A percentile compares a stretch with the other conserved stretches of the same genome.
Conservation (phyloP, 345 rosid genomes). For the Euphorbia peplus region DNA sequence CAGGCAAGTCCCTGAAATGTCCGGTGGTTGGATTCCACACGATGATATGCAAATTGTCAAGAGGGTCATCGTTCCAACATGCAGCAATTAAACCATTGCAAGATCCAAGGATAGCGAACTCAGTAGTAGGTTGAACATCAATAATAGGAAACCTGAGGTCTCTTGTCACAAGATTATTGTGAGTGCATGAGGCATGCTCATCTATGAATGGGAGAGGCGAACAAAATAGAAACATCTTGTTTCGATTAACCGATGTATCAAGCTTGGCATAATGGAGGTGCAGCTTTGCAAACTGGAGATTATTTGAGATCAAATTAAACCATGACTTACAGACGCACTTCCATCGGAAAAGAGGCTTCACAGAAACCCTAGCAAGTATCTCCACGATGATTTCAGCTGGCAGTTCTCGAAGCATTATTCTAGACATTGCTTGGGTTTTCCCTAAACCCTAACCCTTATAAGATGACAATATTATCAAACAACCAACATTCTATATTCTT, state of each 20-base stretch:
- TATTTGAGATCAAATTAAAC: not conserved
- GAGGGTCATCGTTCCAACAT: too few species aligned
- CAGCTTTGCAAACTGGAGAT: not conserved
- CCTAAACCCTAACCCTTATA: too few species aligned
- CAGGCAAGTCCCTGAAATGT: not conserved
- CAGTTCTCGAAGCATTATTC: not conserved
- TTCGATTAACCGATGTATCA: not conserved
- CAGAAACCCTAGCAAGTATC: conserved; percentile 2
- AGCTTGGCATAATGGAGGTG: not conserved
- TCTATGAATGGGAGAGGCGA: not conserved
- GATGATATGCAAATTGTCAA: conserved; percentile 1
- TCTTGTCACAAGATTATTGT: not conserved
- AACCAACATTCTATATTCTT: too few species aligned
- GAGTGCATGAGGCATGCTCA: not conserved
- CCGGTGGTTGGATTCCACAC: conserved; percentile 6
- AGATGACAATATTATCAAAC: too few species aligned
- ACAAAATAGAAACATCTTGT: not conserved
- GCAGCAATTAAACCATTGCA: conserved; percentile 5
- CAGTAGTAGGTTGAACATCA: not conserved
- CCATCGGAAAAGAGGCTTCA: not conserved
- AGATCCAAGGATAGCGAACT: not conserved
- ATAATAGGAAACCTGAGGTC: not conserved
- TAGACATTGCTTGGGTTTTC: conserved; percentile 9
- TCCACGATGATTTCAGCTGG: conserved; percentile 3
- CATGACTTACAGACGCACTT: not conserved